Evolutionary conservation across 2,329 filamentous ascomycete genomes (phyloP).

Genomic region (Rugonectria rugulosa): DNA sequence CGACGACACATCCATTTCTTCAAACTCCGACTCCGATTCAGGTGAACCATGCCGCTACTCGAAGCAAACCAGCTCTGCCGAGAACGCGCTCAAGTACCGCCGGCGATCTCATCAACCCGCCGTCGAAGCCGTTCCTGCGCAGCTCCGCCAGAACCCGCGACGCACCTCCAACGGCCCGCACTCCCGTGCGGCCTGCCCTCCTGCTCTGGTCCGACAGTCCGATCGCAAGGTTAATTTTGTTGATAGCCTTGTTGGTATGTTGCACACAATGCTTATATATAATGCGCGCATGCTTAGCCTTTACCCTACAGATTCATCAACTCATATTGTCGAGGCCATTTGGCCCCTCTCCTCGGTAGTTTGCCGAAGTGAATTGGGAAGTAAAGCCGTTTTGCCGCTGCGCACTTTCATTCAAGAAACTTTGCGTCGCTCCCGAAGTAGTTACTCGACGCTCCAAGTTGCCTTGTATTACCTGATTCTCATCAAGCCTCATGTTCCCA

Average conservation of each 20-base stretch:
- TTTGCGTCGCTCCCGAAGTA: conserved; percentile 90
- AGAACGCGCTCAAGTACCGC: conserved; percentile 34
- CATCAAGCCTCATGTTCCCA: conserved; percentile 88
- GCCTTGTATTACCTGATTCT: conserved; percentile 95
- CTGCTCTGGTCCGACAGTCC: conserved; percentile 81
- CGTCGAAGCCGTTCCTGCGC: conserved; percentile 59
- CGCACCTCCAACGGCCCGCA: conserved; percentile 63
- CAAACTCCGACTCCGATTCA: conserved; percentile 62
- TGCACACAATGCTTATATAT: conserved; percentile 35
- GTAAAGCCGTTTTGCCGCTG: conserved; percentile 83
- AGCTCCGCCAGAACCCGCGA: conserved; percentile 71
- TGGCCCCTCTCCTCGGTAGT: conserved; percentile 90
- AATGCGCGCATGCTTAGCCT: conserved; percentile 45
- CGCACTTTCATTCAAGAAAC: conserved; percentile 98
- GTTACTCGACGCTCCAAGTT: conserved; percentile 96
- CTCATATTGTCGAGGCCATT: conserved; percentile 95
- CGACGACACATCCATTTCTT: conserved; percentile 71
- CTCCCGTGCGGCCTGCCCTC: conserved; percentile 69
- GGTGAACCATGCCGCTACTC: conserved; percentile 54
- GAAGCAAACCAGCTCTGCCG: conserved; percentile 32
- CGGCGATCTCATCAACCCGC: conserved; percentile 39
- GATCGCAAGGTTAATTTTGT: conserved; percentile 96
- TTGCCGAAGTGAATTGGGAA: conserved; percentile 75
- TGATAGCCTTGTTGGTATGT: conserved; percentile 97
- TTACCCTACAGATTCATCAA: conserved; percentile 80